phyloP scores from a whole-genome alignment of 345 rosid genomes.

The Populus davidiana region DNA sequence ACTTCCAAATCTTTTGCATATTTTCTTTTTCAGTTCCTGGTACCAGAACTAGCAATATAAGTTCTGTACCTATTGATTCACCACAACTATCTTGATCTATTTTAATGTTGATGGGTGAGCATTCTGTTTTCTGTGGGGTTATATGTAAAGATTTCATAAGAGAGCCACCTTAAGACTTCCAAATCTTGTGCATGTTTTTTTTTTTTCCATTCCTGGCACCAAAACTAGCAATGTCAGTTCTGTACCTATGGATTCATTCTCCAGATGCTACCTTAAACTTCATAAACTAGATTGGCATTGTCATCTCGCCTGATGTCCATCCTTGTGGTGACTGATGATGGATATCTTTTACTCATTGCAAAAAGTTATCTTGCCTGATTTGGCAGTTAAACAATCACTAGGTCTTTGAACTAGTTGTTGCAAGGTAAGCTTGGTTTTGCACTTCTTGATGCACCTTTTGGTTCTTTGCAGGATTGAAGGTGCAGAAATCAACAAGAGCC shows the following conservation, averaged over 20 bases:
- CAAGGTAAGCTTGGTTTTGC: background rate
- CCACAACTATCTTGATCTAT: background rate
- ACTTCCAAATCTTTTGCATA: background rate
- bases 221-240: background rate
- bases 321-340: background rate
- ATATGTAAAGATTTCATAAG: no score
- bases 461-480: slow-evolving; percentile 74
- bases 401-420: background rate
- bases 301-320: background rate
- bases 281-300: background rate
- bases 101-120: background rate
- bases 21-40: background rate
- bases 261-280: background rate
- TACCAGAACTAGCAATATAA: background rate
- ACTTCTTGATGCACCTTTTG: slow-evolving; percentile 1
- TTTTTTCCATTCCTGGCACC: background rate
- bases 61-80: background rate
- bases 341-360: background rate
- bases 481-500: slow-evolving; percentile 93
- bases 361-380: background rate
- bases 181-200: background rate
- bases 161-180: no score
- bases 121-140: background rate
- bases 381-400: background rate
- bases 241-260: background rate